Percentiles rank a stretch among this genome's conserved stretches.
phyloP scores from a whole-genome alignment of 2,329 filamentous ascomycete genomes.

The Talaromyces marneffei region DNA sequence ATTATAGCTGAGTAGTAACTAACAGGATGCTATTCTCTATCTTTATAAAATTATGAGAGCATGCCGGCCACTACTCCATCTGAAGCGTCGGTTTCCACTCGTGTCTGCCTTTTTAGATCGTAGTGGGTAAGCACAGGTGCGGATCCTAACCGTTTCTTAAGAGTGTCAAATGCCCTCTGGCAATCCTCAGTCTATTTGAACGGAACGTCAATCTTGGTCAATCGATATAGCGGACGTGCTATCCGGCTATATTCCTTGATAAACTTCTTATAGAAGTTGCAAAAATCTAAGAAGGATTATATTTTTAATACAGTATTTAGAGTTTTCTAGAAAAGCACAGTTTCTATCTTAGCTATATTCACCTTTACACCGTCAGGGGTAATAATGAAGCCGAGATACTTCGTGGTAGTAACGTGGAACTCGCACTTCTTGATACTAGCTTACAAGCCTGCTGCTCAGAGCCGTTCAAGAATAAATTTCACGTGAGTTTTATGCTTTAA shows the following conservation, averaged over 20 bases:
- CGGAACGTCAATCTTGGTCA: background rate
- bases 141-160: background rate
- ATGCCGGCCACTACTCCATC: background rate
- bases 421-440: background rate
- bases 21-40: background rate
- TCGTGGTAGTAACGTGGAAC: background rate
- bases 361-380: background rate
- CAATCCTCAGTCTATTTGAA: background rate
- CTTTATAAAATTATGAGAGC: background rate
- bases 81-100: too few species aligned
- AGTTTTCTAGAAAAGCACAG: background rate
- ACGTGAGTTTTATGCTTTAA: background rate
- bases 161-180: too few species aligned
- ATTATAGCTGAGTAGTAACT: background rate
- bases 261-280: slow-evolving; percentile 18
- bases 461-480: background rate
- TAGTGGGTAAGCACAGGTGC: background rate
- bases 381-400: slow-evolving; percentile 3
- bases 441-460: background rate
- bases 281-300: slow-evolving; percentile 17
- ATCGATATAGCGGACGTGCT: background rate
- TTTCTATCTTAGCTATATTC: background rate
- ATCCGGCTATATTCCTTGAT: slow-evolving; percentile 7
- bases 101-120: background rate
- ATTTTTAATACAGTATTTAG: background rate